Base-by-base conservation (phyloP, 768 basidiomycete genomes). In the Nidularia sp. region DNA sequence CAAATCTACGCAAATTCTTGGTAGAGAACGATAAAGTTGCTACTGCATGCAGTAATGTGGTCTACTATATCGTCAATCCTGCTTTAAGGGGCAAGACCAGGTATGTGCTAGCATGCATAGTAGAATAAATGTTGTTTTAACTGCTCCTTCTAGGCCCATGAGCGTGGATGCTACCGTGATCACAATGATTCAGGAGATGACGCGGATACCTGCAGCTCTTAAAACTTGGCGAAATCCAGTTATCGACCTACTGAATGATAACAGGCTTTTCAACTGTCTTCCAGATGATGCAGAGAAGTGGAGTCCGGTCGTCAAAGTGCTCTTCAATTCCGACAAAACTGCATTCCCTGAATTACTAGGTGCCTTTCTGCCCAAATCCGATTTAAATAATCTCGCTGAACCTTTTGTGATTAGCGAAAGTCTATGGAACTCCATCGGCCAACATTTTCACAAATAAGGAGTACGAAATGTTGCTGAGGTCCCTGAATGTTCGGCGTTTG, bases 401-500 rank as follows among this genome's bases (percentile, higher is more conserved):
- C 45, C 42, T 15, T 43, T 44, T 36, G 25, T 25, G 25, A 62
- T 62, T 25, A 78, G 96, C 85, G 64, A 83, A 81, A 71, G 83
- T 96, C 49, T 85, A 90, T 1, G 84, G 90, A 2, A 83, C 86
- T 0, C 88, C 97, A 1, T 96, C 95, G 0, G 86, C 93, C 15
- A 98, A 97, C 61, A 97, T 99, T 50, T 99, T 99, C 68, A 88
- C 93, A 32, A 98, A 93, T 62, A 77, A 89, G 45, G 97, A 98
- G 64, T 90, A 93, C 51, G 97, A 99, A 70, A 95, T 90, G 81
- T 71, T 93, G 0, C 71, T 88, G 29, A 83, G 93, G 25, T 93
- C 93, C 2, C 72, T 94, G 49, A 94, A 90, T 61, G 74, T 99
- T 15, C 83, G 97, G 41, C 78, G 96, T 33, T 72, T 98, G 39